Evolutionary conservation across 2,329 filamentous ascomycete genomes (phyloP), one percentile per base, ranked within the genome.

Genomic region (Fusarium papillatum): DNA sequence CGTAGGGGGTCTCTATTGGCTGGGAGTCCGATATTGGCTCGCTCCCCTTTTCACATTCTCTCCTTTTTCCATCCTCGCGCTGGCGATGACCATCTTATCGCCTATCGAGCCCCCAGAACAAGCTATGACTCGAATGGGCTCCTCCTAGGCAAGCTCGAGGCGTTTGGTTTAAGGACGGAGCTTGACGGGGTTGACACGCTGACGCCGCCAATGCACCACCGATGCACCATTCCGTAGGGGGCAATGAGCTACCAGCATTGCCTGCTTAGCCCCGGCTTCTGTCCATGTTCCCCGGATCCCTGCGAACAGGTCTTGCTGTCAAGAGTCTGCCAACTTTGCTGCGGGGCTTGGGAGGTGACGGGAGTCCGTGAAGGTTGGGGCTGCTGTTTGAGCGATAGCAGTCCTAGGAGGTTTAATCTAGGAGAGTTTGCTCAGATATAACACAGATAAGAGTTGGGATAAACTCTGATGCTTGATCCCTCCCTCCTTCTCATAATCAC

Each of bases 251-350:
- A 57, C 53, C 38, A 66, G 64, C 38, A 48, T 66, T 60, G n/a
- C 38, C 50, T 60, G 22, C 50, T 53, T 66, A 53, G 64, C 22
- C 53, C 64, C 53, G 50, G 64, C 64, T 60, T 38, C 53, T 65
- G 50, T 29, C 64, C 26, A 59, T 24, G 38, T 60, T 66, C 64
- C 64, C 64, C 64, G 64, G 36, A 46, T 36, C 38, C 64, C 53
- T 34, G 53, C 13, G 24, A 41, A 19, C 48, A 36, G 34, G 63
- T 17, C 26, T 65, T 36, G n/a, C 53, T 53, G 24, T 65, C 46
- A 34, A 55, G 17, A 31, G 24, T 11, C n/a, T 43, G 26, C 24
- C 38, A 34, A 29, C 39, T 29, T 16, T 39, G 34, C 34, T 43
- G 17, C 16, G 38, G 38, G 39, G 60, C 19, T 34, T 13, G 26